These are phyloP conservation scores for Rhizophlyctis rosea DNA, from an alignment of 192 early-diverging fungal genomes.

Conservation along the genomic window DNA sequence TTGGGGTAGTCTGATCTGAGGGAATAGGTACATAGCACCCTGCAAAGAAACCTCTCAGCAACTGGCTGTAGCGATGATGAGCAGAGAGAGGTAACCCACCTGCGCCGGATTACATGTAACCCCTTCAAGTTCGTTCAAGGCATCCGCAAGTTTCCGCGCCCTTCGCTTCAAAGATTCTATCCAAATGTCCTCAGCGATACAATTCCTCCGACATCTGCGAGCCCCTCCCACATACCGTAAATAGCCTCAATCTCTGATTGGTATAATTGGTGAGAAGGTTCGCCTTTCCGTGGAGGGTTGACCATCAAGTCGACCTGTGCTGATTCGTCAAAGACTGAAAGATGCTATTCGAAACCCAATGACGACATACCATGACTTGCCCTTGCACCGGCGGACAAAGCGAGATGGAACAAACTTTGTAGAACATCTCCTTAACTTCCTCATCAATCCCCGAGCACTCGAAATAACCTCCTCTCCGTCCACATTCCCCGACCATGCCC, in stretches of 20 bases:
- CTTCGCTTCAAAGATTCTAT: conserved; percentile 72
- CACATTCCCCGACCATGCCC: conserved; percentile 98
- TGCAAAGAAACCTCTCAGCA: conserved; percentile 28
- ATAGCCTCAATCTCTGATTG: conserved; percentile 68
- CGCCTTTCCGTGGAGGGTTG: conserved; percentile 79
- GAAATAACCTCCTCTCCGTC: conserved; percentile 95
- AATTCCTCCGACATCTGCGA: too few relatives aligned
- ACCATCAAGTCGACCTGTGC: conserved; percentile 74
- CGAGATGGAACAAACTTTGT: conserved; percentile 90
- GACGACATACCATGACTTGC: conserved; percentile 81
- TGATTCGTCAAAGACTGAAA: not conserved
- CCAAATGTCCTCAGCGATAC: too few relatives aligned
- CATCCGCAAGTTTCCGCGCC: conserved; percentile 66
- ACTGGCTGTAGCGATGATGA: not conserved
- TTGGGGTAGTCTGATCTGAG: conserved; percentile 68
- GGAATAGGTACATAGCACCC: conserved; percentile 98
- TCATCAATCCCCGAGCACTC: conserved; percentile 80
- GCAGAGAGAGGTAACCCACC: conserved; percentile 1
- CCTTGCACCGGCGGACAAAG: conserved; percentile 95
- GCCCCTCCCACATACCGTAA: conserved; percentile 52
- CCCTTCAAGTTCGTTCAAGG: conserved; percentile 80
- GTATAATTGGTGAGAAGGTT: conserved; percentile 74
- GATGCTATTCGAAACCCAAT: not conserved
- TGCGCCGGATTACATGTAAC: conserved; percentile 80
- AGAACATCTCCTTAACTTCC: conserved; percentile 75